phyloP scores from a whole-genome alignment of 169 alveolate species.

The Pseudocohnilembus persalinus region DNA sequence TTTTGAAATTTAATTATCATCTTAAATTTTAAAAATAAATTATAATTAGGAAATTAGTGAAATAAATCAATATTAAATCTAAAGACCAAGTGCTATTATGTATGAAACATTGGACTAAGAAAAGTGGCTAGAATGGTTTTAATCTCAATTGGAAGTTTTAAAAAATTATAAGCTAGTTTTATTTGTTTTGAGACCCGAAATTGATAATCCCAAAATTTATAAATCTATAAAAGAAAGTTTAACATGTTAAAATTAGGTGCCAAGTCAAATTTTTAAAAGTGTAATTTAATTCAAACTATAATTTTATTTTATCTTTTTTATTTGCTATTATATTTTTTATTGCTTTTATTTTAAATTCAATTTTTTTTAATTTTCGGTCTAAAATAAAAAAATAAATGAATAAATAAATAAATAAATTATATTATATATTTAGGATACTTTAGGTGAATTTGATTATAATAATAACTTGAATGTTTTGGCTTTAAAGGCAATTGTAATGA shows the following conservation, averaged over 20 bases:
- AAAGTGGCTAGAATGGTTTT: background rate
- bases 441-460: background rate
- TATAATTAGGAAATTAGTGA: too few relatives aligned
- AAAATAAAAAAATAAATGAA: too few relatives aligned
- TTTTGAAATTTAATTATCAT: too few relatives aligned
- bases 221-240: background rate
- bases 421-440: background rate
- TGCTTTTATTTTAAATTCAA: too few relatives aligned
- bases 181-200: background rate
- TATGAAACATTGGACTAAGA: background rate
- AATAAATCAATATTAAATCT: too few relatives aligned
- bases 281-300: background rate
- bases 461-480: background rate
- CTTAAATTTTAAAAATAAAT: too few relatives aligned
- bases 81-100: background rate
- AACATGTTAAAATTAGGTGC: background rate
- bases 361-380: too few relatives aligned
- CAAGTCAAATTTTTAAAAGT: background rate
- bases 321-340: too few relatives aligned
- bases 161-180: too few relatives aligned
- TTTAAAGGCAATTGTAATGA: too few relatives aligned
- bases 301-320: too few relatives aligned
- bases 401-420: too few relatives aligned
- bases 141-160: background rate
- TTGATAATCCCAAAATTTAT: background rate